Conservation (phyloP, 208 protist genomes). For the Leishmania arabica region DNA sequence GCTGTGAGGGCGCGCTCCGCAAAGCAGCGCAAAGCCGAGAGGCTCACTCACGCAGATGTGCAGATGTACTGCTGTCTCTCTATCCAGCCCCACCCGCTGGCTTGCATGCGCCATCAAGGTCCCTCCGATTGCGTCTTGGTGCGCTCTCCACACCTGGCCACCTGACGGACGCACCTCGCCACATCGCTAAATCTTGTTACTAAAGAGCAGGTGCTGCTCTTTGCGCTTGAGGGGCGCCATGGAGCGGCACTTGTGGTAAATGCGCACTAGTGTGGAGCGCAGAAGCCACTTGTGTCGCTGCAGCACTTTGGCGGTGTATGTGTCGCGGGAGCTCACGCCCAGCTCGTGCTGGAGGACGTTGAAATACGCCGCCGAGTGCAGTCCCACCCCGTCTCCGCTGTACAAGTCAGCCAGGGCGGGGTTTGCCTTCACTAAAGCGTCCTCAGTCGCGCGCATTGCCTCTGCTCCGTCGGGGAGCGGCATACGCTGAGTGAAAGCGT, state of each 20-base stretch:
- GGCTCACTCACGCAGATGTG: background rate
- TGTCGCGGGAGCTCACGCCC: slow-evolving; percentile 74
- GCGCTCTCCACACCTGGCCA: background rate
- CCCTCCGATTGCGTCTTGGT: background rate
- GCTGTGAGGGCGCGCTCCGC: background rate
- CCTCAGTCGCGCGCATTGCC: slow-evolving; percentile 38
- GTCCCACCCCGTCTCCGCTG: slow-evolving; percentile 45
- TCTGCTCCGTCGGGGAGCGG: slow-evolving; percentile 38
- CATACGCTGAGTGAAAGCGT: slow-evolving; percentile 75
- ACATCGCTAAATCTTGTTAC: slow-evolving; percentile 69
- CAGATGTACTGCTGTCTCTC: background rate
- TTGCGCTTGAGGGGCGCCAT: slow-evolving; percentile 88
- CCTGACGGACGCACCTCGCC: no score
- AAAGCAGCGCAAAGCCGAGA: background rate
- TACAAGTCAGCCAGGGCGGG: slow-evolving; percentile 47
- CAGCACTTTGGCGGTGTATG: slow-evolving; percentile 69
- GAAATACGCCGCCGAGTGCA: slow-evolving; percentile 86
- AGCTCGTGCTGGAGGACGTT: slow-evolving; percentile 83
- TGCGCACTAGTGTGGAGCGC: slow-evolving; percentile 51
- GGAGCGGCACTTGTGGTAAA: slow-evolving; percentile 78
- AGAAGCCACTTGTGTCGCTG: slow-evolving; percentile 73
- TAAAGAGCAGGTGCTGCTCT: slow-evolving; percentile 89
- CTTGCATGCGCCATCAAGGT: background rate
- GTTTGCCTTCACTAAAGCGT: slow-evolving; percentile 37
- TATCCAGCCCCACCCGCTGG: background rate